These are phyloP conservation scores for Phytophthora brassicae DNA, from an alignment of 352 stramenopile genomes.

Conservation along the genomic window DNA sequence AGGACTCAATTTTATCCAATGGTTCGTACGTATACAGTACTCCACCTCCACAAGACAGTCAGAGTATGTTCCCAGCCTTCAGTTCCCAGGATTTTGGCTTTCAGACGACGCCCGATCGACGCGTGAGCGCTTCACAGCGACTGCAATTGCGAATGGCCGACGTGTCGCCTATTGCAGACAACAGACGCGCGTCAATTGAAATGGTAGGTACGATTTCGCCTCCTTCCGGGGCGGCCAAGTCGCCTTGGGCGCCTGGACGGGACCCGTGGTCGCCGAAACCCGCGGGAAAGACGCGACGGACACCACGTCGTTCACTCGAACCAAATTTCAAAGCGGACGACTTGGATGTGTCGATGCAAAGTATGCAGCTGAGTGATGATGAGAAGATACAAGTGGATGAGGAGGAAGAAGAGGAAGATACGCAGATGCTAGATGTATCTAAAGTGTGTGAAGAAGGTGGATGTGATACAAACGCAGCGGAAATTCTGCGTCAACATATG, in stretches of 20 bases:
- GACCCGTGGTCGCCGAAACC: slow-evolving; percentile 22
- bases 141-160: slow-evolving; percentile 50
- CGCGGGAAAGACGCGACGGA: slow-evolving; percentile 23
- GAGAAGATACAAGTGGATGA: slow-evolving; percentile 26
- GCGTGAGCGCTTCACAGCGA: slow-evolving; percentile 49
- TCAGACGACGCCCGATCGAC: slow-evolving; percentile 21
- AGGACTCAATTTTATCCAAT: slow-evolving; percentile 30
- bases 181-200: slow-evolving; percentile 28
- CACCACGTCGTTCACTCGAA: slow-evolving; percentile 28
- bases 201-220: slow-evolving; percentile 31
- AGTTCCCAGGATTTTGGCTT: slow-evolving; percentile 54
- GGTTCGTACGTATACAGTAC: slow-evolving; percentile 77
- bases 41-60: slow-evolving; percentile 27
- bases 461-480: slow-evolving; percentile 1
- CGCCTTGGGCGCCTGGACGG: slow-evolving; percentile 27
- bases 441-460: slow-evolving; percentile 16
- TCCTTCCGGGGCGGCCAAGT: slow-evolving; percentile 27
- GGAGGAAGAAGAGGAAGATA: slow-evolving; percentile 28
- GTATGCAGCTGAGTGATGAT: slow-evolving; percentile 65
- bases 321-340: slow-evolving; percentile 28
- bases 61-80: slow-evolving; percentile 60
- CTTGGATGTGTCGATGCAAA: slow-evolving; percentile 73
- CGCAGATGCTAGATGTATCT: slow-evolving; percentile 29
- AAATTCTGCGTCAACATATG: slow-evolving; percentile 4
- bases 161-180: slow-evolving; percentile 61